Base-by-base conservation (phyloP, 306 rosid genomes). In the Malus fusca region DNA sequence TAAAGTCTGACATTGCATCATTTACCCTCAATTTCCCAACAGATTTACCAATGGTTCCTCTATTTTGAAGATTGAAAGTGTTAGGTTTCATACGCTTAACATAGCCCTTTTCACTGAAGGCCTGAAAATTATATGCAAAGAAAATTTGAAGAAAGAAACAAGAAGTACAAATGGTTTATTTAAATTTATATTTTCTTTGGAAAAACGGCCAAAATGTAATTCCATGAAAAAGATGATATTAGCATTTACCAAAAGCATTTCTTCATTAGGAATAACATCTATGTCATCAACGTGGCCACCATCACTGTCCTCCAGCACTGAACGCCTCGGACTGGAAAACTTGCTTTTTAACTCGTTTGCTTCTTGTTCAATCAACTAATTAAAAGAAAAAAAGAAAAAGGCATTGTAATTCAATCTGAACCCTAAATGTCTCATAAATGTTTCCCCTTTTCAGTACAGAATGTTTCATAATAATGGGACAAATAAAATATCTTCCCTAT, bases 41-140 rank as follows among this genome's bases (percentile, higher is more conserved):
- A 80, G 99, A 95, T 89, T 95, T 95, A 77, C 99, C 99, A 69
- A 95, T 92, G 77, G 99, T 95, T 55, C 99, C 99, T 76, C 99
- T 97, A 84, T 83, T 75, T 80, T 95, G 99, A 61, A 90, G 91
- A 89, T 83, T 95, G 81, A 95, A 95, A 74, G 96, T 95, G 80
- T 63, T 80, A 33, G 97, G 97, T 83, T 88, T 95, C 99, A 95
- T 95, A 77, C 97, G 88, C 85, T 95, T 95, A 77, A 92, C 86
- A 85, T 95, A 95, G 56, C 99, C 97, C 74, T 95, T 95, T 83
- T 92, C 99, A 81, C 99, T 95, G 64, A 95, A 58, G 35, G 93
- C 92, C 99, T 95, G 85, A 80, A 82, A 79, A 64, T 59, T 44
- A 79, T 78, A 74, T 48, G 69, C 53, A 73, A 48, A 48, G 53